Evolutionary conservation across 768 basidiomycete species (phyloP).

Genomic region (Boletus huronensis): DNA sequence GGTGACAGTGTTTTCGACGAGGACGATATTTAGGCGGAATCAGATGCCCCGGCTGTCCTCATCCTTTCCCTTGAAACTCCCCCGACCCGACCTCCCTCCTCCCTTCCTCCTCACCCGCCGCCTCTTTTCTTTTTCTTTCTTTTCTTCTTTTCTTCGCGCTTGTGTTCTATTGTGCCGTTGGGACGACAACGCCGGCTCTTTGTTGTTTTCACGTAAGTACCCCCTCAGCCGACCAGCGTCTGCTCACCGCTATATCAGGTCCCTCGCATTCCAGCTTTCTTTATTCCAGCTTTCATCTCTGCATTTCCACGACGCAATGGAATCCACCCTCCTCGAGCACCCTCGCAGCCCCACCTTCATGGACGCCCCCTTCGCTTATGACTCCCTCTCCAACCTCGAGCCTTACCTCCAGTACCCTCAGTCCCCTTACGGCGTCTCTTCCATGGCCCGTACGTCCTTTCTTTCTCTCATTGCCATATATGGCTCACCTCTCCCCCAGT

Average conservation of each 20-base stretch:
- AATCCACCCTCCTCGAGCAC: constrained; percentile 50
- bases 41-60: constrained; percentile 28
- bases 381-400: constrained; percentile 43
- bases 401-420: constrained; percentile 70
- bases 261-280: constrained; percentile 33
- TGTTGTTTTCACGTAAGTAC: constrained; percentile 35
- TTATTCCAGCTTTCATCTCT: constrained; percentile 36
- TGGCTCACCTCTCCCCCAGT: constrained; percentile 36
- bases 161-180: constrained; percentile 35
- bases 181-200: constrained; percentile 29
- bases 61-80: constrained; percentile 23
- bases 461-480: not conserved
- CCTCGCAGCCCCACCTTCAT: constrained; percentile 50
- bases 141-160: constrained; percentile 22
- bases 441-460: constrained; percentile 57
- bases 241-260: constrained; percentile 18
- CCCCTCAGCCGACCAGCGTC: not conserved
- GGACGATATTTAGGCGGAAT: constrained; percentile 34
- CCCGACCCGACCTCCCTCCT: constrained; percentile 27
- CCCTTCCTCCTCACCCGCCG: constrained; percentile 42
- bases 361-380: constrained; percentile 46
- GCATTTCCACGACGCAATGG: constrained; percentile 39
- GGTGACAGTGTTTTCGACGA: not conserved
- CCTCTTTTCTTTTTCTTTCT: constrained; percentile 31
- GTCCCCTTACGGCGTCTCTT: constrained; percentile 54